Evolutionary conservation across 768 basidiomycete species (phyloP).

Genomic region (Galerina marginata): DNA sequence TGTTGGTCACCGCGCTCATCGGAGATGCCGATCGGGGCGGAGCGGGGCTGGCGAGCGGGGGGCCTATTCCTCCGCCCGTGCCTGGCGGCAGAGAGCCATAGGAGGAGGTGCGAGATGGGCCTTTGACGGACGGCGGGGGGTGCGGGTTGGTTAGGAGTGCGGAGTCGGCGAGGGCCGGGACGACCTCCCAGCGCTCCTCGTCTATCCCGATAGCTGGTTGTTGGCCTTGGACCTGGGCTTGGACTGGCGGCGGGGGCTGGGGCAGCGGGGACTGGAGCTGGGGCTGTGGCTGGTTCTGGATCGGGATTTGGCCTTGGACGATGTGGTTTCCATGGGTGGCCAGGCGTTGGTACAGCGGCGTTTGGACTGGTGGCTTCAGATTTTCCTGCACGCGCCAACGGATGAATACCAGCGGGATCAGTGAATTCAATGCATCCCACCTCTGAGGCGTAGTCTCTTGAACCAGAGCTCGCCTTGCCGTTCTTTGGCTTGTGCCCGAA

Average conservation of each 20-base stretch:
- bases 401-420: background rate
- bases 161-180: conserved; percentile 18
- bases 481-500: conserved; percentile 50
- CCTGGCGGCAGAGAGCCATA: conserved; percentile 50
- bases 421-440: conserved; percentile 18
- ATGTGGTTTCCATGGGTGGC: conserved; percentile 35
- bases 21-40: conserved; percentile 52
- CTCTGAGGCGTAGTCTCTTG: conserved; percentile 37
- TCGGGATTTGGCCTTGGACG: conserved; percentile 4
- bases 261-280: conserved; percentile 15
- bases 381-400: conserved; percentile 19
- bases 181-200: conserved; percentile 55
- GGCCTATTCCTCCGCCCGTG: conserved; percentile 31
- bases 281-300: conserved; percentile 1
- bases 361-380: conserved; percentile 25
- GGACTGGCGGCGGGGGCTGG: conserved; percentile 22
- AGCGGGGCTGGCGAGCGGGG: conserved; percentile 42
- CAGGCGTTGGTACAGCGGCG: conserved; percentile 45
- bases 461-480: conserved; percentile 35
- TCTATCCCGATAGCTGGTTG: conserved; percentile 22
- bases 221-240: too few relatives aligned
- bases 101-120: conserved; percentile 57
- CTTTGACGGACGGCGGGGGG: conserved; percentile 30
- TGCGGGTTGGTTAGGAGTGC: conserved; percentile 29
- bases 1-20: conserved; percentile 36